These are phyloP conservation scores for Epicoccum sorghinum DNA, from an alignment of 2,329 filamentous ascomycete species.

Conservation along the genomic window DNA sequence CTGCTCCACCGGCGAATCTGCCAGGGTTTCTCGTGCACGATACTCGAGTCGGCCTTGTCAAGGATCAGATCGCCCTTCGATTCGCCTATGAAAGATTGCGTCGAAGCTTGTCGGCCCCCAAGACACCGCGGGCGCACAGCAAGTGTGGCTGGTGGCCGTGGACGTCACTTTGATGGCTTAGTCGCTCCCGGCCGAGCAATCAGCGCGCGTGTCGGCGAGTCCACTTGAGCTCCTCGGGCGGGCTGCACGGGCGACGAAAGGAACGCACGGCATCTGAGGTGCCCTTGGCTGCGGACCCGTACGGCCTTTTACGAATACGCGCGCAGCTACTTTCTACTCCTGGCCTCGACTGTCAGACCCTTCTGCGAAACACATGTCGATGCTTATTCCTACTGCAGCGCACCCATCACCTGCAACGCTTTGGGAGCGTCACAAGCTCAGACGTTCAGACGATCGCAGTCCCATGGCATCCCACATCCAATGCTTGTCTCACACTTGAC, in stretches of 20 bases:
- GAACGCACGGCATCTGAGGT: conserved; percentile 16
- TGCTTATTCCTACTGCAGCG: neutral
- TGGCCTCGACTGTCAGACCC: neutral
- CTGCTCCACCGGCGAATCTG: conserved; percentile 20
- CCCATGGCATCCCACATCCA: conserved; percentile 2
- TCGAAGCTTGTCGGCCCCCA: conserved; percentile 24
- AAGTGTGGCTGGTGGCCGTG: conserved; percentile 29
- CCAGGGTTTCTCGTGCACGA: conserved; percentile 11
- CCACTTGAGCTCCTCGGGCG: conserved; percentile 6
- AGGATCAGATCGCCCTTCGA: conserved; percentile 18
- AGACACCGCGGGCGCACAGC: conserved; percentile 23
- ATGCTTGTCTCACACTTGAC: conserved; percentile 10
- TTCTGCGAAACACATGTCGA: neutral
- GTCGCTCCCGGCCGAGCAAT: conserved; percentile 20
- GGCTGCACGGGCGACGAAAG: conserved; percentile 10
- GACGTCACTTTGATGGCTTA: conserved; percentile 29
- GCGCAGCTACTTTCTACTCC: neutral
- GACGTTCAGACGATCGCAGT: conserved; percentile 10
- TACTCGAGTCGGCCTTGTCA: conserved; percentile 12
- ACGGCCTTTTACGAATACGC: conserved; percentile 5
- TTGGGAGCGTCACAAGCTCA: conserved; percentile 1
- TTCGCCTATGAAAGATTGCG: conserved; percentile 19
- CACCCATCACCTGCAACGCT: neutral
- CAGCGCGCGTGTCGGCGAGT: conserved; percentile 8
- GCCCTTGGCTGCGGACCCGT: conserved; percentile 8